phyloP scores from a whole-genome alignment of 139 green algal genomes.

The Closterium sp. region DNA sequence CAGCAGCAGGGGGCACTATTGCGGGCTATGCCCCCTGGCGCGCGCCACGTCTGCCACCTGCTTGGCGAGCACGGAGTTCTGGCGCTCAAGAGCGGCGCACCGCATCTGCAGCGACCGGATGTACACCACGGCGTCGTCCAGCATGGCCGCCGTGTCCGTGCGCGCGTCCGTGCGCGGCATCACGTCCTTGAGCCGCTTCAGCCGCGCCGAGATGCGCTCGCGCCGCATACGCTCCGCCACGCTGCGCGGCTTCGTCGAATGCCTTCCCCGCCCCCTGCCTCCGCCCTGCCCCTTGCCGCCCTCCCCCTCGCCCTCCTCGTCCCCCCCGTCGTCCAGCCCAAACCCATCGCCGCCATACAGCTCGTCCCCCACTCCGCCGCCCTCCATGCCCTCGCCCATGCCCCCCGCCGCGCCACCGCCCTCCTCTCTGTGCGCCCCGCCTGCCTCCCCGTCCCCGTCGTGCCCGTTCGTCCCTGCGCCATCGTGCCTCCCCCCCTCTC shows the following conservation, averaged over 20 bases:
- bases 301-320: neutral
- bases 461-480: neutral
- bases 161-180: conserved; percentile 15
- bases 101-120: conserved; percentile 13
- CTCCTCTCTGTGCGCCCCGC: neutral
- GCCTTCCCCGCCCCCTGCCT: neutral
- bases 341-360: neutral
- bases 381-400: neutral
- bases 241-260: conserved; percentile 16
- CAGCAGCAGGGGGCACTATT: neutral
- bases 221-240: conserved; percentile 22
- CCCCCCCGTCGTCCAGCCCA: conserved; percentile 1
- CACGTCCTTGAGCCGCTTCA: conserved; percentile 29
- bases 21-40: neutral
- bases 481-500: neutral
- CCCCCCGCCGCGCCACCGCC: neutral
- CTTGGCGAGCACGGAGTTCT: neutral
- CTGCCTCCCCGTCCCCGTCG: neutral
- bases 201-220: conserved; percentile 9
- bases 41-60: neutral
- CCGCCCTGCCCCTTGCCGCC: neutral
- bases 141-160: conserved; percentile 20
- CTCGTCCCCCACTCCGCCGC: neutral
- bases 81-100: neutral
- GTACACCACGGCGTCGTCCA: conserved; percentile 26